phyloP scores from a whole-genome alignment of 148 eudicot genomes.

The Diospyros lotus region DNA sequence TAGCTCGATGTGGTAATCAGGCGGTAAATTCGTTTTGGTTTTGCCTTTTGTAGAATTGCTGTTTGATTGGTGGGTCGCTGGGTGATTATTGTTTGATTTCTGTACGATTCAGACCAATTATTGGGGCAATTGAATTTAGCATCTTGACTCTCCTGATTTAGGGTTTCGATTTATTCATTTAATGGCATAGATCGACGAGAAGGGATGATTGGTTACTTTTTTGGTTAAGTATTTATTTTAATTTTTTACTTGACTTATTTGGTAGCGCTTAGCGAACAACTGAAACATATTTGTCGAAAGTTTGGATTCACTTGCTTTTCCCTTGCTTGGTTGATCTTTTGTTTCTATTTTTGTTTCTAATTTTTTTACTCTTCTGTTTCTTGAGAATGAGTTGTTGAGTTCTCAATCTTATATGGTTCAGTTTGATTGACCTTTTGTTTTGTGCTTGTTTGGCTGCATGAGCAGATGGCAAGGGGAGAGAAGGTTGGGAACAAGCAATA shows the following conservation, averaged over 20 bases:
- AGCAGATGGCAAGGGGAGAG: conserved; percentile 68
- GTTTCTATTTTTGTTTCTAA: neutral
- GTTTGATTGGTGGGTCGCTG: neutral
- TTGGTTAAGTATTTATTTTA: neutral
- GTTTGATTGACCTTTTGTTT: conserved; percentile 9
- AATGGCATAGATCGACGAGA: conserved; percentile 3
- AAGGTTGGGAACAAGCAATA: conserved; percentile 34
- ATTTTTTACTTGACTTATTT: neutral
- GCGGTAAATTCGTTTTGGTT: neutral
- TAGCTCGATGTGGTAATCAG: too few species aligned
- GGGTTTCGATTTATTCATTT: neutral
- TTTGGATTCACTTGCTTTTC: neutral
- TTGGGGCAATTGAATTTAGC: neutral
- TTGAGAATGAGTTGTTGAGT: neutral
- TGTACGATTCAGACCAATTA: neutral
- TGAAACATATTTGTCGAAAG: neutral
- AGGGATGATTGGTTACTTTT: neutral
- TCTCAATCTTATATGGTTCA: neutral
- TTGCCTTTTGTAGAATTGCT: neutral
- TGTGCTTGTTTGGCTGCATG: conserved; percentile 8
- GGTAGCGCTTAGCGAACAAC: conserved; percentile 5
- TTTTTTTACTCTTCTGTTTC: neutral
- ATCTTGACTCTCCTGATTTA: conserved; percentile 3
- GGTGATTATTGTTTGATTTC: neutral
- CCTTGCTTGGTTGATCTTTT: neutral